Evolutionary conservation across 495 filamentous ascomycete genomes (phyloP).

Genomic region (Articulospora tetracladia): DNA sequence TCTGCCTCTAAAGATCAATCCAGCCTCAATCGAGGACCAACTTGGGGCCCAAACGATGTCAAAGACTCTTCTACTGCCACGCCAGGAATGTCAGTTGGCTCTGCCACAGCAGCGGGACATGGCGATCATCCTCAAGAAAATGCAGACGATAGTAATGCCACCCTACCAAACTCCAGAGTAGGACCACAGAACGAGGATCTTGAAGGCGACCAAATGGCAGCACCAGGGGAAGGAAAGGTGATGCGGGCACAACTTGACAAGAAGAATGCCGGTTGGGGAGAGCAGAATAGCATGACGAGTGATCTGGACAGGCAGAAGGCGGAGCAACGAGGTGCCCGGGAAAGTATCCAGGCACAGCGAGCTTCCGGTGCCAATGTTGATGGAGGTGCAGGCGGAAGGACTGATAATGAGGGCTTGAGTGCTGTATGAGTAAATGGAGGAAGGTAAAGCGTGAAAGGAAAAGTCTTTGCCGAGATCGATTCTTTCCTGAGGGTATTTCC

Average conservation of each 20-base stretch:
- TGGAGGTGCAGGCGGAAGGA: slow-evolving; percentile 17
- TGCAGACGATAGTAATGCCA: slow-evolving; percentile 23
- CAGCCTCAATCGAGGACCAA: slow-evolving; percentile 17
- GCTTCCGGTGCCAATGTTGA: slow-evolving; percentile 14
- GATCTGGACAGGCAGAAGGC: slow-evolving; percentile 25
- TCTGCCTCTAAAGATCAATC: slow-evolving; percentile 23
- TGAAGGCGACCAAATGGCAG: slow-evolving; percentile 22
- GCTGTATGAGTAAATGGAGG: slow-evolving; percentile 11
- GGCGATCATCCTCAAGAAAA: slow-evolving; percentile 22
- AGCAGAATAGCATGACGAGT: slow-evolving; percentile 20
- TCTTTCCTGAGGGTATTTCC: slow-evolving; percentile 4
- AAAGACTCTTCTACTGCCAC: slow-evolving; percentile 15
- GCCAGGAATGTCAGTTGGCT: slow-evolving; percentile 18
- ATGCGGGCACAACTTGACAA: slow-evolving; percentile 26
- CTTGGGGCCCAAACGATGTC: slow-evolving; percentile 12
- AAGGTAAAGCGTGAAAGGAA: background rate
- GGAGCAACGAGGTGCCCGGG: slow-evolving; percentile 22
- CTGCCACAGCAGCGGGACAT: slow-evolving; percentile 19
- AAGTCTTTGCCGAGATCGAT: background rate
- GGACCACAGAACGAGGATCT: slow-evolving; percentile 25
- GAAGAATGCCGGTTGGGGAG: slow-evolving; percentile 25
- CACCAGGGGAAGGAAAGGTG: slow-evolving; percentile 22
- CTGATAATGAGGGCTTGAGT: slow-evolving; percentile 19
- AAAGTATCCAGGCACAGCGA: slow-evolving; percentile 16
- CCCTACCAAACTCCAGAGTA: slow-evolving; percentile 12